Evolutionary conservation across 2,329 filamentous ascomycete species (phyloP).

Genomic region (Sodiomyces alkalinus): DNA sequence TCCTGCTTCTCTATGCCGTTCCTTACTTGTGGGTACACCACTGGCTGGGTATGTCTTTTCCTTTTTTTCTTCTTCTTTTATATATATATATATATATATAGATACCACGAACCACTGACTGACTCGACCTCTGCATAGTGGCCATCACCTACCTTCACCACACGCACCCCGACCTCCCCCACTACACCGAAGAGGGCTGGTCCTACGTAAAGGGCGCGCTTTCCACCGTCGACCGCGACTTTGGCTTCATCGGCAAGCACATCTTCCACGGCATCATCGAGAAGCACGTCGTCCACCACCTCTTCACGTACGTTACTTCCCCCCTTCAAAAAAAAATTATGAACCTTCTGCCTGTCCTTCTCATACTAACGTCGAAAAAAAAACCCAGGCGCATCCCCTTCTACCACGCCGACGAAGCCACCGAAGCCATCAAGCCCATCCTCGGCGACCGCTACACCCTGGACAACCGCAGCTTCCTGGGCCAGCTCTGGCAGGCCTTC

Average conservation of each 20-base stretch:
- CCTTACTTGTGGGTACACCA: slow-evolving; percentile 59
- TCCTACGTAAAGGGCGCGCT: slow-evolving; percentile 45
- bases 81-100: not conserved
- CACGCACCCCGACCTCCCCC: slow-evolving; percentile 39
- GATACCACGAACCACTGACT: too few relatives aligned
- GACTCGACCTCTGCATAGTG: slow-evolving; percentile 33
- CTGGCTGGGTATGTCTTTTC: slow-evolving; percentile 41
- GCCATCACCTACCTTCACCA: slow-evolving; percentile 66
- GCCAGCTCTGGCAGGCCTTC: slow-evolving; percentile 29
- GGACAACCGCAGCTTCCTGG: slow-evolving; percentile 27
- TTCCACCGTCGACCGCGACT: slow-evolving; percentile 46
- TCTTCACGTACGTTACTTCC: slow-evolving; percentile 30
- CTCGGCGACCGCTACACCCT: slow-evolving; percentile 37
- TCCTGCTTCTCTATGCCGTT: slow-evolving; percentile 43
- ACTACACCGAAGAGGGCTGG: slow-evolving; percentile 41
- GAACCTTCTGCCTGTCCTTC: not conserved
- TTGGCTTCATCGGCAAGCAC: slow-evolving; percentile 45
- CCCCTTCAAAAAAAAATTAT: not conserved
- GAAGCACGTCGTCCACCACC: slow-evolving; percentile 46
- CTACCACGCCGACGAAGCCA: slow-evolving; percentile 45
- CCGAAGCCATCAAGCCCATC: slow-evolving; percentile 37
- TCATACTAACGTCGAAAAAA: slow-evolving; percentile 4
- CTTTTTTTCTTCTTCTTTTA: not conserved
- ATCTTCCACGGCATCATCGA: slow-evolving; percentile 48
- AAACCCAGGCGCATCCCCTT: slow-evolving; percentile 40